Conservation (phyloP, 148 eudicot species). For the Silene latifolia region DNA sequence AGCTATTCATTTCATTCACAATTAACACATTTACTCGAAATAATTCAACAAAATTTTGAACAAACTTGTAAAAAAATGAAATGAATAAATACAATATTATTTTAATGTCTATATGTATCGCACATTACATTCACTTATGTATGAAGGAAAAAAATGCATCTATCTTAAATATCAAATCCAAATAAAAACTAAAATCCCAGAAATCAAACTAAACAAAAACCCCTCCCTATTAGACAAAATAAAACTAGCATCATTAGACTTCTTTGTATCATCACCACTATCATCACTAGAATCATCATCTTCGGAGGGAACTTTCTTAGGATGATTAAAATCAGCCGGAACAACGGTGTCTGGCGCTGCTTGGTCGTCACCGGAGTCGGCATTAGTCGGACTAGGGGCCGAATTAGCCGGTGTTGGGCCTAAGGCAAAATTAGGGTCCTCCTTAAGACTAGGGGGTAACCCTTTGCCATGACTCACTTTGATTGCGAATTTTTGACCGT, state of each 20-base stretch:
- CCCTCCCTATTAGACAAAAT: slow-evolving; percentile 14
- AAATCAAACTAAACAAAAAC: slow-evolving; percentile 26
- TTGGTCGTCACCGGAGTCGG: slow-evolving; percentile 49
- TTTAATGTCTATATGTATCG: neutral
- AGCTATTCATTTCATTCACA: too few relatives aligned
- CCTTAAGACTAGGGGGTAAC: slow-evolving; percentile 49
- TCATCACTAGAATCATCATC: slow-evolving; percentile 26
- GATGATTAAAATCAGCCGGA: slow-evolving; percentile 58
- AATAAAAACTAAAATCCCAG: slow-evolving; percentile 26
- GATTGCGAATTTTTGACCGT: slow-evolving; percentile 59
- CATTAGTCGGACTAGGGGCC: slow-evolving; percentile 44
- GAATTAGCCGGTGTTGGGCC: slow-evolving; percentile 24
- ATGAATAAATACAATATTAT: neutral
- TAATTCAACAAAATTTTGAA: too few relatives aligned
- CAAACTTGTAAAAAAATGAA: neutral
- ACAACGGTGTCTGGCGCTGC: slow-evolving; percentile 53
- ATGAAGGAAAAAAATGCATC: neutral
- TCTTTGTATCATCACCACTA: slow-evolving; percentile 17
- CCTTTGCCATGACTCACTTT: slow-evolving; percentile 78
- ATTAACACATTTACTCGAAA: too few relatives aligned
- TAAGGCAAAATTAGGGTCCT: slow-evolving; percentile 24
- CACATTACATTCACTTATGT: neutral
- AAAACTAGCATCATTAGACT: slow-evolving; percentile 29
- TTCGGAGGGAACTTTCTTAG: slow-evolving; percentile 29
- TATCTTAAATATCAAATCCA: slow-evolving; percentile 14